A percentile compares a stretch with the other conserved stretches of the same genome.
Evolutionary conservation across 257 asterid genomes (phyloP).

Genomic region (Asclepias syriaca): DNA sequence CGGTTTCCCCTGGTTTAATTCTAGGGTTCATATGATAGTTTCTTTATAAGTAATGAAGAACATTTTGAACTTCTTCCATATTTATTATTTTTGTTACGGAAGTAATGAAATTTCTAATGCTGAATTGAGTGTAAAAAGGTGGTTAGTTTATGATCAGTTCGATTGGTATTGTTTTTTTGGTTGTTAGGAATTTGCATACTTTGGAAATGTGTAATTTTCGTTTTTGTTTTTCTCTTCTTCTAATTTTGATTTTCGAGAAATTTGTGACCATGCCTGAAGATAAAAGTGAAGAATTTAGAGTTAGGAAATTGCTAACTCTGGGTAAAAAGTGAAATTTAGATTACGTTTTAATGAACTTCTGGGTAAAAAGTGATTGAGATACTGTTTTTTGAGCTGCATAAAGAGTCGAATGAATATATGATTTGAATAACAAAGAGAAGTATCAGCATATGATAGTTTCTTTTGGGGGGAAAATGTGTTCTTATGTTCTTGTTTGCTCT

Average conservation of each 20-base stretch:
- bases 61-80: neutral
- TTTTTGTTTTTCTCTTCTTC: neutral
- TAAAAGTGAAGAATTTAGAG: neutral
- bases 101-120: neutral
- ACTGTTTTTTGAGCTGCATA: no score
- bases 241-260: neutral
- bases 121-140: neutral
- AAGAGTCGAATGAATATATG: neutral
- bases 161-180: neutral
- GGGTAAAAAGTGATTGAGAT: no score
- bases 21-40: conserved; percentile 1
- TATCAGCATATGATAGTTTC: neutral
- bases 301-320: no score
- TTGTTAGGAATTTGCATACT: neutral
- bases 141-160: neutral
- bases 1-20: neutral
- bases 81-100: neutral
- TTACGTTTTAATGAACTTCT: neutral
- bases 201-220: neutral
- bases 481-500: neutral
- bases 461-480: neutral
- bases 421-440: conserved; percentile 1
- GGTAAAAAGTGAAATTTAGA: neutral
- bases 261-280: neutral
- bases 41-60: neutral